Base-by-base conservation (phyloP, 1,139 yeast species). In the Pichia sp. region DNA sequence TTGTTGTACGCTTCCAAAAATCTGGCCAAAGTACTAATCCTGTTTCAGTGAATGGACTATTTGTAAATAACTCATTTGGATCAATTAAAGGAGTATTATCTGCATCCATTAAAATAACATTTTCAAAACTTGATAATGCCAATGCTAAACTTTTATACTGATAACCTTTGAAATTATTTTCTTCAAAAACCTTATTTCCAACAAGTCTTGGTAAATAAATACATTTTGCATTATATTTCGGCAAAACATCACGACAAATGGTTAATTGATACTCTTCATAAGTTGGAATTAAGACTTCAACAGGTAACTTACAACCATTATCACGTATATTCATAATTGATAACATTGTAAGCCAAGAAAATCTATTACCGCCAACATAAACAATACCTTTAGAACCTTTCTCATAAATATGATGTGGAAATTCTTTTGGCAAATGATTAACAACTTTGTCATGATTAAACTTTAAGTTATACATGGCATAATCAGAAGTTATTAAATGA, bases 101-200 rank as follows among this genome's bases (percentile, higher is more conserved):
- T 40, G 92, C 82, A 61, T 87, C 96, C 51, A 86, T 64, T 42
- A 86, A 68, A 44, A 85, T 65, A n/a, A 82, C 81, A 52, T 84
- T 80, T 54, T 86, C 87, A 64, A 87, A 87, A 52, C 86, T 76
- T 40, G 90, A 82, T 16, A 84, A 75, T 45, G 87, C 67, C 36
- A 87, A 63, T 0, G 95, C 90, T 52, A 87, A 65, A 0, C 85
- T 82, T 61, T 87, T 87, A 64, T 81, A 82, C 57, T 85, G 95
- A 60, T 81, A 86, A 0, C 95, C 94, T 58, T 76, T 73, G 55
- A 85, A 78, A 32, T 69, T 64, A 51, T 79, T 77, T 46, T 70
- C 60, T 6, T 65, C 54, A 39, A 68, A 53, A 26, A 74, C 66
- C 6, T 66, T 63, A 23, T 66, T 64, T 26, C 83, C 82, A 49